Evolutionary conservation across 1,139 yeast genomes (phyloP).

Genomic region (Blastobotrys aristatus): DNA sequence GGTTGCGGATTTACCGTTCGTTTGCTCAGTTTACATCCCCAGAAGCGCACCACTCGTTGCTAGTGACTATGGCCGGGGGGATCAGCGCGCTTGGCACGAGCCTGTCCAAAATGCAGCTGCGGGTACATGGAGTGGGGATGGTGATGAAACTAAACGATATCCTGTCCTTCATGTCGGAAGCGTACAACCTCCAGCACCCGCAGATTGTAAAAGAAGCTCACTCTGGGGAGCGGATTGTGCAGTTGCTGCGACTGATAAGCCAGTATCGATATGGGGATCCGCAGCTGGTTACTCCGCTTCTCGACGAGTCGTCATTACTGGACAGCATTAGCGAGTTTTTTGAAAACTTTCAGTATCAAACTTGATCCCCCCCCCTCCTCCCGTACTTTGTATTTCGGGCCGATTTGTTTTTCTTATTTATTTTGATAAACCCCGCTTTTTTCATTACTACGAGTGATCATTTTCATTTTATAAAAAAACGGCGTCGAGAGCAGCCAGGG

Average conservation of each 20-base stretch:
- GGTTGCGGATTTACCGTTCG: conserved; percentile 14
- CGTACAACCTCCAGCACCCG: conserved; percentile 4
- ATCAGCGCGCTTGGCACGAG: not conserved
- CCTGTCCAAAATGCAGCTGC: conserved; percentile 7
- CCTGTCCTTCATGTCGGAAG: conserved; percentile 12
- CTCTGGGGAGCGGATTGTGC: not conserved
- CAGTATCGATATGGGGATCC: not conserved
- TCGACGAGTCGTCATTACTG: conserved; percentile 5
- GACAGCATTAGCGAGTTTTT: conserved; percentile 3
- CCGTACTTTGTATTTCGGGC: not conserved
- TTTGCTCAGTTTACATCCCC: not conserved
- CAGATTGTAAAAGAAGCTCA: not conserved
- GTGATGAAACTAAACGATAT: conserved; percentile 20
- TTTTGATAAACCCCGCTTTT: no score
- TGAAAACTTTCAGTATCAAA: conserved; percentile 2
- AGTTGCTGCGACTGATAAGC: conserved; percentile 1
- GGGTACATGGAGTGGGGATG: conserved; percentile 21
- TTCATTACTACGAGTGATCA: no score
- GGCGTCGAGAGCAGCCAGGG: no score
- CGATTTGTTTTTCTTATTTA: not conserved
- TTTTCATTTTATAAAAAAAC: no score
- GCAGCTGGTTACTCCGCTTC: not conserved
- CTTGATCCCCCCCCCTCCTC: no score
- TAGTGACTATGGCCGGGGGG: not conserved
- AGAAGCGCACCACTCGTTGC: not conserved